phyloP scores from a whole-genome alignment of 208 protist genomes.

The Trypanosoma vivax region DNA sequence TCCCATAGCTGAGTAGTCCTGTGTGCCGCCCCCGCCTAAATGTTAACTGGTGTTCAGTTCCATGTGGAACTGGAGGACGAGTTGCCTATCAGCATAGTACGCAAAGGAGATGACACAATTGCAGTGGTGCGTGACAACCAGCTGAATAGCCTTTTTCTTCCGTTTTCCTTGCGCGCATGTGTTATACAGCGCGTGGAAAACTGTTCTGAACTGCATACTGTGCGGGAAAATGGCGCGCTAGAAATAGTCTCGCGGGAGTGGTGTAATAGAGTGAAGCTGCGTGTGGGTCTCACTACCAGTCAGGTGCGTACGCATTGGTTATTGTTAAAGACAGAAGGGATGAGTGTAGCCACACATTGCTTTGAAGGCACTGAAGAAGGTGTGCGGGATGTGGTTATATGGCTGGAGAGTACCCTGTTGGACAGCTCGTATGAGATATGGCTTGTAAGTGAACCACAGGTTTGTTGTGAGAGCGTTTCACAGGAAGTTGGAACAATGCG shows the following conservation, averaged over 20 bases:
- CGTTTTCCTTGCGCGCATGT: conserved; percentile 25
- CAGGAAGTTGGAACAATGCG: conserved; percentile 1
- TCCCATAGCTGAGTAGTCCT: too few species aligned
- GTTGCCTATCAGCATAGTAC: conserved; percentile 19
- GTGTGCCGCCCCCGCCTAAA: not conserved
- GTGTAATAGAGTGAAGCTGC: conserved; percentile 9
- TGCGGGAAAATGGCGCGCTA: conserved; percentile 2
- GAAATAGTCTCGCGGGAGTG: conserved; percentile 8
- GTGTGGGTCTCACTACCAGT: conserved; percentile 7
- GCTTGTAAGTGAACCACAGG: conserved; percentile 16
- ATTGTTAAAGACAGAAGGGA: not conserved
- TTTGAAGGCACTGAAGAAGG: conserved; percentile 16
- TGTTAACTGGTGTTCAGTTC: conserved; percentile 1
- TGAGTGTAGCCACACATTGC: not conserved
- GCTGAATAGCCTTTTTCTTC: conserved; percentile 9
- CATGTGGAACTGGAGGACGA: conserved; percentile 1
- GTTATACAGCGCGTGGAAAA: conserved; percentile 4
- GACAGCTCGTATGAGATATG: conserved; percentile 4
- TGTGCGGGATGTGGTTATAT: conserved; percentile 2
- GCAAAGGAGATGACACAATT: conserved; percentile 14
- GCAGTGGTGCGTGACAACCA: conserved; percentile 11
- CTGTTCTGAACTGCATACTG: not conserved
- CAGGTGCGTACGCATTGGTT: conserved; percentile 18
- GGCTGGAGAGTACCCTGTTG: conserved; percentile 5
- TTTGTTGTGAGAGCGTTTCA: not conserved